These are phyloP conservation scores for Penicillium antarcticum DNA, from an alignment of 495 filamentous ascomycete species.

Conservation along the genomic window DNA sequence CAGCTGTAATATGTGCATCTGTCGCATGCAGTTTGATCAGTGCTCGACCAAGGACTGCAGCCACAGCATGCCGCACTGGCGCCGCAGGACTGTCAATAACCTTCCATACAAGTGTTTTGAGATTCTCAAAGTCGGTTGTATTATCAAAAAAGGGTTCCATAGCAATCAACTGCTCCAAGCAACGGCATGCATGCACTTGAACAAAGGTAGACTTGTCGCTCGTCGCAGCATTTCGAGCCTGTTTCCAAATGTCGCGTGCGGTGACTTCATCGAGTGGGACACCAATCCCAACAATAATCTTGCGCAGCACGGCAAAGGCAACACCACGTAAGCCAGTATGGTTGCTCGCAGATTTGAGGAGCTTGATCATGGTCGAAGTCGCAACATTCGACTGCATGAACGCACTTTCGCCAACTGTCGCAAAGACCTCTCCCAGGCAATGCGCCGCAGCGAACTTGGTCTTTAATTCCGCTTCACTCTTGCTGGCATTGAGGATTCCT, in stretches of 20 bases:
- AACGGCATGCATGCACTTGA: slow-evolving; percentile 75
- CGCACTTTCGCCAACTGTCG: slow-evolving; percentile 86
- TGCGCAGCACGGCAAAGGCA: slow-evolving; percentile 75
- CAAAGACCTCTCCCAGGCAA: slow-evolving; percentile 87
- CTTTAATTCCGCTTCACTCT: slow-evolving; percentile 72
- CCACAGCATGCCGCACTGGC: slow-evolving; percentile 78
- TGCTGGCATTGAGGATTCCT: slow-evolving; percentile 69
- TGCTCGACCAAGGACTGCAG: slow-evolving; percentile 74
- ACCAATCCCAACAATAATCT: slow-evolving; percentile 68
- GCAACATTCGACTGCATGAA: slow-evolving; percentile 77
- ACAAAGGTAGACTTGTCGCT: slow-evolving; percentile 80
- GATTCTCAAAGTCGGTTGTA: slow-evolving; percentile 82
- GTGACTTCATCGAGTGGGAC: slow-evolving; percentile 77
- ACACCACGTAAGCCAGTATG: slow-evolving; percentile 81
- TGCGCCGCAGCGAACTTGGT: slow-evolving; percentile 83
- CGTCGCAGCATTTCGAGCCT: slow-evolving; percentile 70
- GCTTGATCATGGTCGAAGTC: slow-evolving; percentile 67
- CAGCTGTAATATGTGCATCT: slow-evolving; percentile 48
- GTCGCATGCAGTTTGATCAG: slow-evolving; percentile 79
- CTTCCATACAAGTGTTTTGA: slow-evolving; percentile 78
- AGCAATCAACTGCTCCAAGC: slow-evolving; percentile 69
- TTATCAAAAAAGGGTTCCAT: slow-evolving; percentile 81
- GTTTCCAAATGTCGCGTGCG: slow-evolving; percentile 93
- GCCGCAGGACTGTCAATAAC: slow-evolving; percentile 74
- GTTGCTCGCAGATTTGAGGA: slow-evolving; percentile 74